Evolutionary conservation across 768 basidiomycete genomes (phyloP).

Genomic region (Calocybe indica): DNA sequence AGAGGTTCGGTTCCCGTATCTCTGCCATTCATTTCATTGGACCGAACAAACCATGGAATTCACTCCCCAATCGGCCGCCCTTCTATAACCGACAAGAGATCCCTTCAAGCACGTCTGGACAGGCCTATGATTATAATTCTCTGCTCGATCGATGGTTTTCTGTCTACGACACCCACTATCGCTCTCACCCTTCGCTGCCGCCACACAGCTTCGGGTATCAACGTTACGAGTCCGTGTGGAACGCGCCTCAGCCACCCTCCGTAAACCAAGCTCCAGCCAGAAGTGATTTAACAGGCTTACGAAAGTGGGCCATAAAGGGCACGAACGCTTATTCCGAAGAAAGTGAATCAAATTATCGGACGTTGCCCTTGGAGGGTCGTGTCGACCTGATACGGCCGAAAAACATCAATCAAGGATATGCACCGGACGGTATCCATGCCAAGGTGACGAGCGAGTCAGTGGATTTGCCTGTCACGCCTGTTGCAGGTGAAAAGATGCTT

Average conservation of each 20-base stretch:
- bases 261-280: constrained; percentile 15
- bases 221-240: constrained; percentile 74
- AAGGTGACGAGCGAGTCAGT: constrained; percentile 13
- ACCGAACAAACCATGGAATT: constrained; percentile 91
- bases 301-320: constrained; percentile 41
- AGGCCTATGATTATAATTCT: constrained; percentile 69
- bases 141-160: constrained; percentile 89
- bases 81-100: constrained; percentile 26
- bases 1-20: constrained; percentile 85
- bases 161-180: constrained; percentile 86
- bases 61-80: constrained; percentile 63
- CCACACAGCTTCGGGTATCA: constrained; percentile 53
- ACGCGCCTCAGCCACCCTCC: constrained; percentile 28
- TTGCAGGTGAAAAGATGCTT: constrained; percentile 21
- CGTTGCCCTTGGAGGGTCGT: constrained; percentile 82
- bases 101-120: constrained; percentile 25
- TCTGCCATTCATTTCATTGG: constrained; percentile 92
- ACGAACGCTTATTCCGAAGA: constrained; percentile 29
- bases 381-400: constrained; percentile 77
- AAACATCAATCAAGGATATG: constrained; percentile 14
- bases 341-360: constrained; percentile 58
- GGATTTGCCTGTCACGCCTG: constrained; percentile 32
- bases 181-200: constrained; percentile 43
- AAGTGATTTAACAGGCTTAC: constrained; percentile 56
- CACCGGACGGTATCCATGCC: constrained; percentile 9